phyloP scores from a whole-genome alignment of 2,329 filamentous ascomycete genomes.

The Colletotrichum camelliae region DNA sequence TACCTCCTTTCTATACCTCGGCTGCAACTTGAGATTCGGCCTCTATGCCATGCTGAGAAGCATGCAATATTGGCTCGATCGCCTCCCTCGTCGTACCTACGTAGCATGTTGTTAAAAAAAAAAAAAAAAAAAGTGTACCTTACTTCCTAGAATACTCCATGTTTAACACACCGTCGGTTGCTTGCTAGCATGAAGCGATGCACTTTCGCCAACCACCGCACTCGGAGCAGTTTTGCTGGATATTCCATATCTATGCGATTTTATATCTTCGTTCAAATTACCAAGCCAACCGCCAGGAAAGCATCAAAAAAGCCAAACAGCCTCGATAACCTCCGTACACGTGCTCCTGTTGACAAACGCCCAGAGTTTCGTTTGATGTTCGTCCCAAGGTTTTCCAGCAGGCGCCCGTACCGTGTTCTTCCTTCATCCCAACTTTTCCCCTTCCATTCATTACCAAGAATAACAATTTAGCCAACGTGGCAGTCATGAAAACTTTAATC shows the following conservation, averaged over 20 bases:
- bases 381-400: not conserved
- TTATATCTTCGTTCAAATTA: too few relatives aligned
- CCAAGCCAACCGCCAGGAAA: not conserved
- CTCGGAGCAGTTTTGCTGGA: too few relatives aligned
- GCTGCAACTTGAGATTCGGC: not conserved
- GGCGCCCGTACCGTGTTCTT: not conserved
- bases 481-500: not conserved
- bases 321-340: not conserved
- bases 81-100: not conserved
- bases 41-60: not conserved
- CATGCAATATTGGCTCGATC: not conserved
- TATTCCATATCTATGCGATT: too few relatives aligned
- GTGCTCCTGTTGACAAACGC: not conserved
- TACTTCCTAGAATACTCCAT: too few relatives aligned
- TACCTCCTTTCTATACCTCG: not conserved
- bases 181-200: not conserved
- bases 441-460: not conserved
- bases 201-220: not conserved
- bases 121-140: too few relatives aligned
- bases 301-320: not conserved
- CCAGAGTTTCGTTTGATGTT: slow-evolving; percentile 15
- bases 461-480: not conserved
- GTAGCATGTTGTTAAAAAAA: not conserved
- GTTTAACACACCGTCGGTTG: too few relatives aligned
- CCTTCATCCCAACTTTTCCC: not conserved